Percentiles rank a stretch among this genome's conserved stretches.
Evolutionary conservation across 2,329 filamentous ascomycete genomes (phyloP).

Genomic region (Didymella glomerata): DNA sequence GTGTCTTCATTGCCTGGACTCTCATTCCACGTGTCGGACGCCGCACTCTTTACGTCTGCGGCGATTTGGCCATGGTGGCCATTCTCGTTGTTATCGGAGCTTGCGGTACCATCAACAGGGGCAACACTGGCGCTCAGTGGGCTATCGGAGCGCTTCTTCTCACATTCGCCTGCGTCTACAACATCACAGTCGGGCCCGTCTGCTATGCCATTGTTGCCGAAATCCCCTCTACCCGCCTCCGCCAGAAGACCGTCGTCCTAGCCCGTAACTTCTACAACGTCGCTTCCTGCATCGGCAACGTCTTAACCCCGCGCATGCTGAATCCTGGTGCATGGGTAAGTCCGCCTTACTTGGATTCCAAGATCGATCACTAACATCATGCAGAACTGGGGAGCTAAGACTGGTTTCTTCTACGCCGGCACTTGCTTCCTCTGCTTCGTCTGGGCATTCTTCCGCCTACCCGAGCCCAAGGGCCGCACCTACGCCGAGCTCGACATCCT

Average conservation of each 20-base stretch:
- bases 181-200: slow-evolving; percentile 85
- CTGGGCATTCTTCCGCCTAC: slow-evolving; percentile 81
- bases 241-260: slow-evolving; percentile 90
- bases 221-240: slow-evolving; percentile 80
- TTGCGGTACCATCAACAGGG: slow-evolving; percentile 65
- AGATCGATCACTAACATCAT: not conserved
- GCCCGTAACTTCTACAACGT: slow-evolving; percentile 80
- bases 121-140: slow-evolving; percentile 58
- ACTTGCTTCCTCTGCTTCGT: slow-evolving; percentile 80
- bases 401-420: slow-evolving; percentile 87
- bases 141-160: slow-evolving; percentile 47
- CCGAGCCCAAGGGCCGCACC: slow-evolving; percentile 79
- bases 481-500: slow-evolving; percentile 87
- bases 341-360: not conserved
- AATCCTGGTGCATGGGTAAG: slow-evolving; percentile 46
- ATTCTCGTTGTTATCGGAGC: slow-evolving; percentile 84
- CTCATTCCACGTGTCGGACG: slow-evolving; percentile 81
- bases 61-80: slow-evolving; percentile 64
- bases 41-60: slow-evolving; percentile 76
- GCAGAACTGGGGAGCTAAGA: slow-evolving; percentile 75
- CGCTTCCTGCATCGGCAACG: slow-evolving; percentile 77
- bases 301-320: slow-evolving; percentile 48
- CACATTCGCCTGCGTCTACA: slow-evolving; percentile 72
- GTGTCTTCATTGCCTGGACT: slow-evolving; percentile 79
- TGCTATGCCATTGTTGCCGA: slow-evolving; percentile 90